Evolutionary conservation across 2,329 filamentous ascomycete species (phyloP).

Genomic region (Escovopsis weberi): DNA sequence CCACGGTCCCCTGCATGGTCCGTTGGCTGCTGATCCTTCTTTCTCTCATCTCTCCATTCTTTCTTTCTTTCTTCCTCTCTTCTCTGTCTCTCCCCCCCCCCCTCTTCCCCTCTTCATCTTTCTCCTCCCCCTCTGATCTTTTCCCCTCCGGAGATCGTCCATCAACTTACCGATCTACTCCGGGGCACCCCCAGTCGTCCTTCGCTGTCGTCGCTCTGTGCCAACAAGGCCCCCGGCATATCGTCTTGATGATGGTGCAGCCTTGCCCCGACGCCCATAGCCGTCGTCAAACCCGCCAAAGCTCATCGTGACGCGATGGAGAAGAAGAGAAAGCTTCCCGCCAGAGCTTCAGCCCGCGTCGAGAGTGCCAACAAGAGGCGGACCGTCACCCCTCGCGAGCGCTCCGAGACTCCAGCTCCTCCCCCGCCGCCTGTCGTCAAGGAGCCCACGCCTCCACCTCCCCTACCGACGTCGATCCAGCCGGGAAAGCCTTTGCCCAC

Average conservation of each 20-base stretch:
- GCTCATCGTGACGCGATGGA: slow-evolving; percentile 32
- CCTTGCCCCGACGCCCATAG: slow-evolving; percentile 5
- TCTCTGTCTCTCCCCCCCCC: no score
- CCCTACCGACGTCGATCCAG: slow-evolving; percentile 47
- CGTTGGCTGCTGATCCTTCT: neutral
- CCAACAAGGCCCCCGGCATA: slow-evolving; percentile 11
- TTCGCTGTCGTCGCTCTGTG: slow-evolving; percentile 3
- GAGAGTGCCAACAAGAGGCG: slow-evolving; percentile 48
- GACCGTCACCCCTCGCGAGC: slow-evolving; percentile 39
- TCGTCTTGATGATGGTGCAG: slow-evolving; percentile 17
- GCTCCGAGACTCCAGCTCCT: slow-evolving; percentile 31
- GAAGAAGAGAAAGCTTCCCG: slow-evolving; percentile 50
- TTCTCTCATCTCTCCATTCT: no score
- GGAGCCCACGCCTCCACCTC: slow-evolving; percentile 18
- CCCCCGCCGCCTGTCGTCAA: slow-evolving; percentile 21
- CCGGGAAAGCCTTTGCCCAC: slow-evolving; percentile 57
- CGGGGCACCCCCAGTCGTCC: neutral
- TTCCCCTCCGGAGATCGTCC: no score
- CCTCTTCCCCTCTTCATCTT: no score
- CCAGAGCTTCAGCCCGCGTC: slow-evolving; percentile 44
- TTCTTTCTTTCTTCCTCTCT: no score
- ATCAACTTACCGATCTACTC: no score
- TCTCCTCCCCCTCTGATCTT: no score
- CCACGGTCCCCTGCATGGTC: no score
- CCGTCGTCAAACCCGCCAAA: slow-evolving; percentile 5